phyloP scores from a whole-genome alignment of 2,329 filamentous ascomycete genomes.

The Periglandula ipomoeae region DNA sequence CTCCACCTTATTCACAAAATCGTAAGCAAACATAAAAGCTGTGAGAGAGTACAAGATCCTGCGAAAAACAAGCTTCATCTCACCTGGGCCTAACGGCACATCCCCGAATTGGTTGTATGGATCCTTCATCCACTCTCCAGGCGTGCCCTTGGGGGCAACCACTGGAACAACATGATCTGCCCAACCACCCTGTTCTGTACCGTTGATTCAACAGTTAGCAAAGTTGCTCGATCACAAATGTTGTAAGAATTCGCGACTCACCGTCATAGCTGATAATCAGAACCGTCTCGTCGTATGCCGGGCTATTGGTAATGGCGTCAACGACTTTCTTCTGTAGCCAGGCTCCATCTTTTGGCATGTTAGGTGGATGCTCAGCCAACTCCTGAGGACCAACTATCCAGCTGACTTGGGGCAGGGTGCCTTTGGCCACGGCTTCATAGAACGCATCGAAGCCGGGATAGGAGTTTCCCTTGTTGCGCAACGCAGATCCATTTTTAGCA shows the following conservation, averaged over 20 bases:
- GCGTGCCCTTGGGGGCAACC: slow-evolving; percentile 34
- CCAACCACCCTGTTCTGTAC: slow-evolving; percentile 41
- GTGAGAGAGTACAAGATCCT: too few species aligned
- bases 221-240: too few species aligned
- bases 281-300: slow-evolving; percentile 37
- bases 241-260: slow-evolving; percentile 11
- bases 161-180: slow-evolving; percentile 42
- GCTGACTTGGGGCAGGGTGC: slow-evolving; percentile 39
- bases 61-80: too few species aligned
- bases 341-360: slow-evolving; percentile 41
- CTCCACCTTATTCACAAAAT: slow-evolving; percentile 25
- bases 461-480: slow-evolving; percentile 21
- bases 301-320: slow-evolving; percentile 37
- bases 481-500: slow-evolving; percentile 8
- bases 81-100: slow-evolving; percentile 20
- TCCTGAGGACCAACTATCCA: slow-evolving; percentile 46
- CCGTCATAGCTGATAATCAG: slow-evolving; percentile 44
- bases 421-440: slow-evolving; percentile 36
- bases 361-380: slow-evolving; percentile 33
- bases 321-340: slow-evolving; percentile 47
- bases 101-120: slow-evolving; percentile 20
- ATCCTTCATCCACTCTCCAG: slow-evolving; percentile 41
- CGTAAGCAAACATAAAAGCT: too few species aligned
- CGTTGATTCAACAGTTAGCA: not conserved
- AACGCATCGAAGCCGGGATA: slow-evolving; percentile 38